Evolutionary conservation across 345 rosid species (phyloP).

Genomic region (Rubroshorea leprosula): DNA sequence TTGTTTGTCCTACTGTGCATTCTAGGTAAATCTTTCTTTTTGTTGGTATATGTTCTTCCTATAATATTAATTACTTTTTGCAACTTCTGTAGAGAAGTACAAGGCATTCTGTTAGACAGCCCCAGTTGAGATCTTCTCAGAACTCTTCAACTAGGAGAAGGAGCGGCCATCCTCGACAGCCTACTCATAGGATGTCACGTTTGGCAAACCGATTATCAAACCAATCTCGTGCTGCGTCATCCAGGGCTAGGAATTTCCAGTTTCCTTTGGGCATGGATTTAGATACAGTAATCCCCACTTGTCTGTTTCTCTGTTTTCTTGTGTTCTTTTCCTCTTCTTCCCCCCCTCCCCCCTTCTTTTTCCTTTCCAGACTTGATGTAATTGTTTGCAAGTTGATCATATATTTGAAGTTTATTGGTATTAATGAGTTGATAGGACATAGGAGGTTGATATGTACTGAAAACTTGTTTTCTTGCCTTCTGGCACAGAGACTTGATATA

Average conservation of each 20-base stretch:
- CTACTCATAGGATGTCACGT: slow-evolving; percentile 30
- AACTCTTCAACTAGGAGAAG: slow-evolving; percentile 45
- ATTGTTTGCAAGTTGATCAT: too few relatives aligned
- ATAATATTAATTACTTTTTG: slow-evolving; percentile 11
- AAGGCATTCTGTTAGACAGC: slow-evolving; percentile 32
- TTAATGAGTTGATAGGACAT: too few relatives aligned
- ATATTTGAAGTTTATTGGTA: background rate
- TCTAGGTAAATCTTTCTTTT: background rate
- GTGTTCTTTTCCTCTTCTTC: background rate
- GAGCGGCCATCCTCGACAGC: slow-evolving; percentile 42
- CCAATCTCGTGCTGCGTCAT: slow-evolving; percentile 31
- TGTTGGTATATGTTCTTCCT: background rate
- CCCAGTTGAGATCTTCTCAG: slow-evolving; percentile 30
- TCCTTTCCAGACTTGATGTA: too few relatives aligned
- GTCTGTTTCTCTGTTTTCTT: background rate
- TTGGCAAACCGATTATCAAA: slow-evolving; percentile 44
- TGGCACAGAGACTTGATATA: slow-evolving; percentile 64
- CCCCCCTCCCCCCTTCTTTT: too few relatives aligned
- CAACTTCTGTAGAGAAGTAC: slow-evolving; percentile 29
- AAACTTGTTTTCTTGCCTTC: slow-evolving; percentile 15
- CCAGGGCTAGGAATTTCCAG: slow-evolving; percentile 43
- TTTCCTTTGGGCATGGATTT: slow-evolving; percentile 65
- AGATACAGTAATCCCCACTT: slow-evolving; percentile 50
- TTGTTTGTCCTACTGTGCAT: background rate
- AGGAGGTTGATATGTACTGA: background rate